phyloP scores from a whole-genome alignment of 2,329 filamentous ascomycete genomes.

The Arthrocladium fulminans region DNA sequence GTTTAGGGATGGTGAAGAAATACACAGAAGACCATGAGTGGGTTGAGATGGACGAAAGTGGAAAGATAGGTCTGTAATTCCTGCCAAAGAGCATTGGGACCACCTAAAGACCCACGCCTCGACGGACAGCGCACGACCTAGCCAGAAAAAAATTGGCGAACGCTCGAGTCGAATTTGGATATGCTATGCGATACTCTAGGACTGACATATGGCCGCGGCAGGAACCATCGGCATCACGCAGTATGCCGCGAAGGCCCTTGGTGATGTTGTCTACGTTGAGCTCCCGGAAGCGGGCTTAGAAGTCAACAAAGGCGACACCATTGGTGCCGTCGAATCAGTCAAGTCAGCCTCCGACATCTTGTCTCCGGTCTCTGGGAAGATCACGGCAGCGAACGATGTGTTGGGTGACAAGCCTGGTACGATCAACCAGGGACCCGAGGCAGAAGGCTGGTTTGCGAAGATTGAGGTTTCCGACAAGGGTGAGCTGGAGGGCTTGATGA shows the following conservation, averaged over 20 bases:
- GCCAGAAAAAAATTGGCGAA: too few species aligned
- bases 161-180: too few species aligned
- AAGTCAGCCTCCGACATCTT: constrained; percentile 98
- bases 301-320: constrained; percentile 66
- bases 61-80: constrained; percentile 57
- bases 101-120: too few species aligned
- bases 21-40: constrained; percentile 98
- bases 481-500: constrained; percentile 71
- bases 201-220: constrained; percentile 24
- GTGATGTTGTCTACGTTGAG: constrained; percentile 96
- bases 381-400: constrained; percentile 62
- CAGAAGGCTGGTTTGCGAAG: constrained; percentile 87
- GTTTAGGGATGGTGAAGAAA: constrained; percentile 51
- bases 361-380: constrained; percentile 69
- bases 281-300: constrained; percentile 65
- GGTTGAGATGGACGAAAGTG: constrained; percentile 78
- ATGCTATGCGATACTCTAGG: constrained; percentile 13
- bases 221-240: constrained; percentile 73
- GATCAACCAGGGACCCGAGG: constrained; percentile 87
- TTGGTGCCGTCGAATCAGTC: constrained; percentile 94
- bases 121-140: too few species aligned
- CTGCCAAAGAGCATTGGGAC: too few species aligned
- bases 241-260: constrained; percentile 85
- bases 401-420: constrained; percentile 77
- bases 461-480: constrained; percentile 63